phyloP scores from a whole-genome alignment of 306 rosid genomes.

The Quercus berberidifolia region DNA sequence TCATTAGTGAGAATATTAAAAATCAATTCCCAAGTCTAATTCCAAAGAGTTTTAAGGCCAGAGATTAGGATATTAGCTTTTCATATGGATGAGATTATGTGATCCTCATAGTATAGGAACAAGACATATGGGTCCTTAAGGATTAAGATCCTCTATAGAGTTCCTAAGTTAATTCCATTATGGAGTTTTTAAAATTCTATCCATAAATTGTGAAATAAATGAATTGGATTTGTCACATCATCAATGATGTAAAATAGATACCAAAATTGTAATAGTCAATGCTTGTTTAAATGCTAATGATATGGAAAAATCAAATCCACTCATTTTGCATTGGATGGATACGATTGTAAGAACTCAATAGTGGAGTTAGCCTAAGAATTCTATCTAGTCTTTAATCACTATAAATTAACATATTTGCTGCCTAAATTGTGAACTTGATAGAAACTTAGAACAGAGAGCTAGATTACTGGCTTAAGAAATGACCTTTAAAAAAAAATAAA shows the following conservation, averaged over 20 bases:
- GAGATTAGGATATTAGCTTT: conserved; percentile 4
- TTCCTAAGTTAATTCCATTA: too few species aligned
- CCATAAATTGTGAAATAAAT: too few species aligned
- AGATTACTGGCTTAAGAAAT: not conserved
- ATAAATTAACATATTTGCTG: not conserved
- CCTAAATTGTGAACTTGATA: not conserved
- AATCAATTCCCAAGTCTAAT: not conserved
- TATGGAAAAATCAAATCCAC: too few species aligned
- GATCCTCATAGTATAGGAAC: not conserved
- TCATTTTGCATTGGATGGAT: too few species aligned
- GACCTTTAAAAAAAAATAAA: not conserved
- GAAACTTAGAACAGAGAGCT: not conserved
- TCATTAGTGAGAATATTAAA: not conserved
- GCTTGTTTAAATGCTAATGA: too few species aligned
- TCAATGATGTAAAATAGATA: too few species aligned
- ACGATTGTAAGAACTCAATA: too few species aligned
- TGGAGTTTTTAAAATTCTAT: too few species aligned
- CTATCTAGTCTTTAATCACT: not conserved
- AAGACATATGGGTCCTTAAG: not conserved
- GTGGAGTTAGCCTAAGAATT: too few species aligned
- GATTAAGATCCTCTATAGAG: too few species aligned
- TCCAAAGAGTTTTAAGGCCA: not conserved
- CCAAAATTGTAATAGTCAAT: too few species aligned
- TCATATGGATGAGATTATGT: not conserved
- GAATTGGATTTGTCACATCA: too few species aligned